phyloP scores from a whole-genome alignment of 164 flowering plant genomes.

The Malania oleifera region DNA sequence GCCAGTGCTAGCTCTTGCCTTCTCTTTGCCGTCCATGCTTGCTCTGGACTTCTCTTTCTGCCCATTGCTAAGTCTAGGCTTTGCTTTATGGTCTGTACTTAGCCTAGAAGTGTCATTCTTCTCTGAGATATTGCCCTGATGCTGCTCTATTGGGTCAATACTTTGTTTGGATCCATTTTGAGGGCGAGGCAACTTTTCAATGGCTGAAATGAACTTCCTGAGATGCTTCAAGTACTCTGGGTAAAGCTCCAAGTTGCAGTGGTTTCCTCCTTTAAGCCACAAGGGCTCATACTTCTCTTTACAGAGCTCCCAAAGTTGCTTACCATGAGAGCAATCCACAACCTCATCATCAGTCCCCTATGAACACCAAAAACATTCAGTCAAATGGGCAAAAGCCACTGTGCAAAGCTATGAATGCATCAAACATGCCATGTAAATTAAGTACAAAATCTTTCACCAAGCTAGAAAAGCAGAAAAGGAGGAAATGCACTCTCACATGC shows the following conservation, averaged over 20 bases:
- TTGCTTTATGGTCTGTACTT: background rate
- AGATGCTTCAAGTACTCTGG: constrained; percentile 63
- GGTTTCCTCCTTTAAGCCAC: constrained; percentile 63
- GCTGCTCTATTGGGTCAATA: constrained; percentile 19
- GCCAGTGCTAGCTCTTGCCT: constrained; percentile 30
- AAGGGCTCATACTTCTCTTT: constrained; percentile 72
- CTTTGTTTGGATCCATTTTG: constrained; percentile 13
- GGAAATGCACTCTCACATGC: background rate
- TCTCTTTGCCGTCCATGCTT: background rate
- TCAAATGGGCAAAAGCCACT: background rate
- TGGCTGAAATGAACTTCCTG: constrained; percentile 54
- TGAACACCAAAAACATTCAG: background rate
- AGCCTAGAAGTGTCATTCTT: constrained; percentile 7
- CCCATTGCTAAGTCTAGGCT: background rate
- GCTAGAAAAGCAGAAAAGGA: too few species aligned
- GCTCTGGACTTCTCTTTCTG: constrained; percentile 20
- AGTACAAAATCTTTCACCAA: background rate
- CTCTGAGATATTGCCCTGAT: constrained; percentile 20
- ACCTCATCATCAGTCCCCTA: constrained; percentile 77
- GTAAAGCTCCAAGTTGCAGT: constrained; percentile 58
- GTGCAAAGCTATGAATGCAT: background rate
- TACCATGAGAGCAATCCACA: constrained; percentile 68
- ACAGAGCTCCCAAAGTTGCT: constrained; percentile 67
- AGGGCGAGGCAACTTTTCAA: constrained; percentile 35
- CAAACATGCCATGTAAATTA: background rate